Base-by-base conservation (phyloP, 139 green algal species). In the Spirogloea muscicola region DNA sequence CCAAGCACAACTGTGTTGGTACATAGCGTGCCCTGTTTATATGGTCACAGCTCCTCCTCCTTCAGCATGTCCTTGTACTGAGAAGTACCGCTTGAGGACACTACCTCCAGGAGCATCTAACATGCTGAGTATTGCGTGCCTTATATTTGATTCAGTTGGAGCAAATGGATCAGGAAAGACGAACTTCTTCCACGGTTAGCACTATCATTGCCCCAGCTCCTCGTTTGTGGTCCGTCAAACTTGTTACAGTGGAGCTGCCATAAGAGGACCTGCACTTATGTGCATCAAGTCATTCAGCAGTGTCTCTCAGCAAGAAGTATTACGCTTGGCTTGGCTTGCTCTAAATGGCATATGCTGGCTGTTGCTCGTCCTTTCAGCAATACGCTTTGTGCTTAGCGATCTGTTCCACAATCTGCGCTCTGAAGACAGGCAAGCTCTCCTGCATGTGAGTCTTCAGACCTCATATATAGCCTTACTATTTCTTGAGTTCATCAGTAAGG, bases 91-190 rank as follows among this genome's bases (percentile, higher is more conserved):
- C 1, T 4, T 60, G 16, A 37, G 10, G 18, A 34, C 43, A 51
- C 13, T 51, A 51, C 10, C 43, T 25, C 13, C 43, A 51, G 43
- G 13, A 13, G 43, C 10, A 51, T 13, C 13, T 13, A 25, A 51
- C 13, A 51, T 51, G 43, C 13, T 51, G 43, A 10, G 10, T 51
- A 10, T 74, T 27, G n/a, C 65, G 21, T 72, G 21, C 40, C 3
- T 74, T 41, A 74, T 27, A 4, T 1, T n/a, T 76, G 7, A 7
- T 74, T 41, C 57, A 44, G 94, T 99, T 21, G 94, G 94, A 6
- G 91, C 94, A 9, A 99, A 99, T 77, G 94, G 94, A n/a, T 96
- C 92, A 1, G 94, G 94, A 10, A 99, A 99, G 78, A 95, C 89
- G 13, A 99, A 99, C 83, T 97, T 99, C 74, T 99, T 99, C 75